phyloP scores from a whole-genome alignment of 78 protist species.

The Guillardia theta region DNA sequence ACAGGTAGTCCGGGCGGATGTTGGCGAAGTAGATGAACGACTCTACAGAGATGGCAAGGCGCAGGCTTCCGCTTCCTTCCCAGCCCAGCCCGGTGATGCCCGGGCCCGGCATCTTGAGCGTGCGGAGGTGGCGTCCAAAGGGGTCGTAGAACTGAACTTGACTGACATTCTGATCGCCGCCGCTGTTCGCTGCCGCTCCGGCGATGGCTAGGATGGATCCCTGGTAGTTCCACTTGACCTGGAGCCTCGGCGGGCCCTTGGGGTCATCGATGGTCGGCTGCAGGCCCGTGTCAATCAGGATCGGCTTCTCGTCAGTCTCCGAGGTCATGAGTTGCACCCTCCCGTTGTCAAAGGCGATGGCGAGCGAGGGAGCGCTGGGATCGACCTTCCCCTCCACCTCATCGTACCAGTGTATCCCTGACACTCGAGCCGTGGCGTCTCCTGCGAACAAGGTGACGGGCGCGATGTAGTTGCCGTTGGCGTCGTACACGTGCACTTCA shows the following conservation, averaged over 20 bases:
- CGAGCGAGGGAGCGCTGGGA: slow-evolving; percentile 53
- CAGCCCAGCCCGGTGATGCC: slow-evolving; percentile 58
- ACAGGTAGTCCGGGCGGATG: slow-evolving; percentile 68
- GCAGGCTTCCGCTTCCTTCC: slow-evolving; percentile 70
- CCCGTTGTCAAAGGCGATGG: slow-evolving; percentile 68
- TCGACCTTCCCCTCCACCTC: slow-evolving; percentile 48
- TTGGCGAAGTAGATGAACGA: slow-evolving; percentile 81
- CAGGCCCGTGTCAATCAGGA: slow-evolving; percentile 76
- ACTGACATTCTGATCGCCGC: neutral
- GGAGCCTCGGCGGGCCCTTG: neutral
- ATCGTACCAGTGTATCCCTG: slow-evolving; percentile 50
- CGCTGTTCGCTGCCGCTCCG: slow-evolving; percentile 40
- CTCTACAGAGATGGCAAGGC: slow-evolving; percentile 82
- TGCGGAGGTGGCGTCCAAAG: slow-evolving; percentile 57
- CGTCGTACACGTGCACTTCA: slow-evolving; percentile 61
- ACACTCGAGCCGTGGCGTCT: neutral
- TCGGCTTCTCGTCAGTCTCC: slow-evolving; percentile 61
- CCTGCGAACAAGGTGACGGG: neutral
- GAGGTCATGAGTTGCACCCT: slow-evolving; percentile 68
- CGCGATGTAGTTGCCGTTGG: neutral
- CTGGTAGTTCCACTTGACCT: slow-evolving; percentile 62
- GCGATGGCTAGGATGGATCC: slow-evolving; percentile 78
- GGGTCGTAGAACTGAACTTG: slow-evolving; percentile 74
- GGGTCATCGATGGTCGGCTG: neutral
- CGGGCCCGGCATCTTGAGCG: slow-evolving; percentile 67